Conservation (phyloP, 2,329 filamentous ascomycete species). For the Mycocentrospora acerina region DNA sequence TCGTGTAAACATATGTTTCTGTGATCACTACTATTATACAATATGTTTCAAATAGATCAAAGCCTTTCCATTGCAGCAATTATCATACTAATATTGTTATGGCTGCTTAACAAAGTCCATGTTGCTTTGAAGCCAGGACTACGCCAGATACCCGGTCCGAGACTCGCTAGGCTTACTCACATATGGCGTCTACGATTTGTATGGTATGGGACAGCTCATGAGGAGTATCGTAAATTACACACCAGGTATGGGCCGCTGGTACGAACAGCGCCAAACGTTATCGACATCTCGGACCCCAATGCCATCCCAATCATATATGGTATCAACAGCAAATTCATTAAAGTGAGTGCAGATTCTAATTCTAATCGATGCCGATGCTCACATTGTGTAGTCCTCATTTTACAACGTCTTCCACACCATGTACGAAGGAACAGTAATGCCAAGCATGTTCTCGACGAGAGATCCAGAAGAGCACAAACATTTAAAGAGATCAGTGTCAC, state of each 20-base stretch:
- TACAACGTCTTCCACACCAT: slow-evolving; percentile 37
- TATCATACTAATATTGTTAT: too few species aligned
- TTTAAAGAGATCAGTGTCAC: slow-evolving; percentile 42
- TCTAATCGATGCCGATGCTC: slow-evolving; percentile 26
- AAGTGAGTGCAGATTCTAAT: too few species aligned
- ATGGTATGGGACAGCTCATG: slow-evolving; percentile 58
- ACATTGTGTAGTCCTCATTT: slow-evolving; percentile 14
- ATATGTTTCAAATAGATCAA: too few species aligned
- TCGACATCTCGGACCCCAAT: slow-evolving; percentile 70
- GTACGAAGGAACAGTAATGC: slow-evolving; percentile 43
- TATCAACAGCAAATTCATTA: too few species aligned
- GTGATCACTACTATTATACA: too few species aligned
- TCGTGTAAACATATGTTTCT: too few species aligned
- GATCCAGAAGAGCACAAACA: too few species aligned
- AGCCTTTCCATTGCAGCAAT: too few species aligned
- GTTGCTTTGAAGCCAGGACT: too few species aligned
- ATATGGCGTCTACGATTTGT: slow-evolving; percentile 69
- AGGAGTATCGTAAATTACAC: slow-evolving; percentile 54
- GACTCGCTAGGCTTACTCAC: slow-evolving; percentile 64
- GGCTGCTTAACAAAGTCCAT: too few species aligned
- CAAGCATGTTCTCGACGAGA: slow-evolving; percentile 12
- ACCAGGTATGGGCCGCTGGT: slow-evolving; percentile 72
- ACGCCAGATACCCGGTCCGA: slow-evolving; percentile 69
- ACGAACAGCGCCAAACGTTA: slow-evolving; percentile 75
- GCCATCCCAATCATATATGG: too few species aligned